Conservation (phyloP, 192 early-diverging fungal species). For the Coemansia biformis region DNA sequence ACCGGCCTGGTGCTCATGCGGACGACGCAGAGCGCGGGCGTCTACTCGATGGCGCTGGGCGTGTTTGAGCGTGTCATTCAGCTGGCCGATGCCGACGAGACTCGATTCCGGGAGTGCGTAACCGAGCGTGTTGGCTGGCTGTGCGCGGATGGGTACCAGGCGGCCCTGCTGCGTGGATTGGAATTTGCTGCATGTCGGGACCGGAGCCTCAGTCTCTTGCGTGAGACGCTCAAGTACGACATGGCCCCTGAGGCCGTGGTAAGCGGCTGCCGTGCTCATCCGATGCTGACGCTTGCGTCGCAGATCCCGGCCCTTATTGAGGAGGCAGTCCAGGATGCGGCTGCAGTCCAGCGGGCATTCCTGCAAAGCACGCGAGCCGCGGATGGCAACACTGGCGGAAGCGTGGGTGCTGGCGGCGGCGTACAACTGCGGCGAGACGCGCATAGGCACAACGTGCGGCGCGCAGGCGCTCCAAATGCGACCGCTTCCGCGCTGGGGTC, state of each 20-base stretch:
- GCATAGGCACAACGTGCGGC: not conserved
- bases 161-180: constrained; percentile 30
- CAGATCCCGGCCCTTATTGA: constrained; percentile 27
- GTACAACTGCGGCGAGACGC: no score
- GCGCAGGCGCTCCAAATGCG: no score
- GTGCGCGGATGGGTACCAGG: constrained; percentile 13
- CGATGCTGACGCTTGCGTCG: constrained; percentile 26
- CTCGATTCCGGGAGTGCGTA: constrained; percentile 4
- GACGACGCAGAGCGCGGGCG: constrained; percentile 15
- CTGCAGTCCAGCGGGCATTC: constrained; percentile 2
- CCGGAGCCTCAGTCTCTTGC: constrained; percentile 30
- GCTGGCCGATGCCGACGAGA: constrained; percentile 8
- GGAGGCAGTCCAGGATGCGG: constrained; percentile 7
- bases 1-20: constrained; percentile 32
- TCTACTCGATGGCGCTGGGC: constrained; percentile 30
- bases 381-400: no score
- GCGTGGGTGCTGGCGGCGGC: no score
- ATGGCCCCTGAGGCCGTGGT: not conserved
- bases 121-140: constrained; percentile 9
- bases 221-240: constrained; percentile 16
- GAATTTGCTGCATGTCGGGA: constrained; percentile 36
- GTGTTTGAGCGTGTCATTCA: constrained; percentile 44
- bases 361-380: not conserved
- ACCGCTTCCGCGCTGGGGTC: constrained; percentile 27
- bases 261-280: not conserved